Evolutionary conservation across 768 basidiomycete species (phyloP).

Genomic region (Pleurotus platypus): DNA sequence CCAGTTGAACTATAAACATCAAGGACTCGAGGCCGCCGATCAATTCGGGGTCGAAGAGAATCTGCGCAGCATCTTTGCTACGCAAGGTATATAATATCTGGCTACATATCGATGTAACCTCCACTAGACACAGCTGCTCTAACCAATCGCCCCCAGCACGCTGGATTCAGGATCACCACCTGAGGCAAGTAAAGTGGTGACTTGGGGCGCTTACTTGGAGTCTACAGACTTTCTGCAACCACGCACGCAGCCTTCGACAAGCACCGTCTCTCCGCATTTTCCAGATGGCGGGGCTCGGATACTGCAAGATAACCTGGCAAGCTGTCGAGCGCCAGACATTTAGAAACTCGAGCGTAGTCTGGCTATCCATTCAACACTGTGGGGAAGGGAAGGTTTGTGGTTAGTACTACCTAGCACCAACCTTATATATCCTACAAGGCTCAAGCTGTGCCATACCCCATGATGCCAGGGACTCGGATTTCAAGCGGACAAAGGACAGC

Average conservation of each 20-base stretch:
- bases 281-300: not conserved
- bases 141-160: constrained; percentile 2
- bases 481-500: not conserved
- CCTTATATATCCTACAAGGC: not conserved
- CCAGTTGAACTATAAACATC: constrained; percentile 2
- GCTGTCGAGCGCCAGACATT: constrained; percentile 7
- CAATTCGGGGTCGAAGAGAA: constrained; percentile 1
- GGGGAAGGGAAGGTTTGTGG: not conserved
- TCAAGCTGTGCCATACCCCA: not conserved
- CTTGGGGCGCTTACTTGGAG: not conserved
- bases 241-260: not conserved
- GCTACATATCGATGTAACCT: constrained; percentile 5
- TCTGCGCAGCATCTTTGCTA: constrained; percentile 2
- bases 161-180: not conserved
- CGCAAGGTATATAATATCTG: constrained; percentile 7
- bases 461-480: not conserved
- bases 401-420: not conserved
- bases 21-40: constrained; percentile 5
- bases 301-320: not conserved
- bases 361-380: not conserved
- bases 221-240: not conserved
- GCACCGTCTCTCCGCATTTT: constrained; percentile 4
- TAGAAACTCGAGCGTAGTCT: constrained; percentile 5
- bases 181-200: not conserved
- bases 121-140: not conserved